phyloP scores from a whole-genome alignment of 2,329 filamentous ascomycete genomes.

The Alternaria ethzedia region DNA sequence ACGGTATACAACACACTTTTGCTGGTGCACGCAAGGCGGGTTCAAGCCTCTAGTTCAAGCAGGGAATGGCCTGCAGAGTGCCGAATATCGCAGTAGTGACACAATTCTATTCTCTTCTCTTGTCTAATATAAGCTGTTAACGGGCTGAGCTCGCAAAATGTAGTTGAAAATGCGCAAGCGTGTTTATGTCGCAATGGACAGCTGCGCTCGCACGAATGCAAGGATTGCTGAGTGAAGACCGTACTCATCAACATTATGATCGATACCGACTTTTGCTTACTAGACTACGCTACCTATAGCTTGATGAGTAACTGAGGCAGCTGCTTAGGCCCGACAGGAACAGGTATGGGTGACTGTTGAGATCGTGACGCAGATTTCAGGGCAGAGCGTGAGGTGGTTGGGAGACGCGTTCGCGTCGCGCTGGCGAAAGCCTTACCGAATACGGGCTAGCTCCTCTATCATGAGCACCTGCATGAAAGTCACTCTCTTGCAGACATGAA shows the following conservation, averaged over 20 bases:
- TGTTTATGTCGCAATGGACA: not conserved
- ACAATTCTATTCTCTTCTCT: not conserved
- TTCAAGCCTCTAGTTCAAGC: not conserved
- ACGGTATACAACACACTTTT: slow-evolving; percentile 17
- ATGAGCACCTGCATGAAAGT: not conserved
- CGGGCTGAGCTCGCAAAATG: not conserved
- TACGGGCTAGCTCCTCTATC: not conserved
- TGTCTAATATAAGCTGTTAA: not conserved
- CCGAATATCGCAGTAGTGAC: not conserved
- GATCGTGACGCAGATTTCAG: not conserved
- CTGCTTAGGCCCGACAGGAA: not conserved
- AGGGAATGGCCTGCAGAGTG: not conserved
- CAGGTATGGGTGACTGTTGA: not conserved
- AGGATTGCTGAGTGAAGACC: not conserved
- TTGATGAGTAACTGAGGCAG: not conserved
- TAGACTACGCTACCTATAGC: not conserved
- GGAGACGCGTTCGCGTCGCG: not conserved
- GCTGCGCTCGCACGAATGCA: not conserved
- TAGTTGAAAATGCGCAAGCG: not conserved
- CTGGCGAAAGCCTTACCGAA: not conserved
- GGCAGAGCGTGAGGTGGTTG: not conserved
- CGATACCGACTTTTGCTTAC: not conserved
- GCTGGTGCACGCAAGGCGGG: slow-evolving; percentile 17
- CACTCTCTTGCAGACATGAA: not conserved
- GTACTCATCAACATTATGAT: not conserved